Base-by-base conservation (phyloP, 768 basidiomycete genomes). In the Lactifluus volemus region DNA sequence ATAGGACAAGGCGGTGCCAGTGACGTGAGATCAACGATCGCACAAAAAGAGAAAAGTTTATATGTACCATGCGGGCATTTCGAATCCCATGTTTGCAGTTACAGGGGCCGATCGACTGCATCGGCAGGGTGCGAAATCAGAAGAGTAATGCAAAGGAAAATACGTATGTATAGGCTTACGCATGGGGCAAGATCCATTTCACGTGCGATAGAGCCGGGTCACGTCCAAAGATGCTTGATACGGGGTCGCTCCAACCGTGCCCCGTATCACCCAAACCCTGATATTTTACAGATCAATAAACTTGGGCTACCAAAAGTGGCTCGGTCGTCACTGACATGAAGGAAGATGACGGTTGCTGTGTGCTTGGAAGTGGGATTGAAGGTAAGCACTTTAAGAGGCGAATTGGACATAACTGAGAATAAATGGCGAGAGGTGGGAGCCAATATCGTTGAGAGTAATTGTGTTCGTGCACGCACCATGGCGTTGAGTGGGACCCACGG, bases 151-250 rank as follows among this genome's bases (percentile, higher is more conserved):
- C 25, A 39, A 48, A 39, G 25, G 14, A 49, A 29, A 36, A 63
- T 14, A 66, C 61, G 55, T 56, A 29, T 55, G 53, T 4, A 1
- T 54, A 53, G 61, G 76, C 84, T 75, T 76, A 88, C 79, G 89
- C 86, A 72, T 91, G 84, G 19, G 92, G 92, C 29, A 97, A 76
- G 49, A 97, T 75, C 90, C 92, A 98, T 77, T 95, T 94, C 61
- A 95, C 77, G 69, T 94, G 87, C 12, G 79, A 76, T 36, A 93
- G 75, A 10, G 70, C 76, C 39, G 78, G 70, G 63, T 84, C 79
- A 1, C 55, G 53, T 64, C 78, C 77, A 67, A 94, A 79, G 78
- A 82, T 81, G 59, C 84, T 79, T 25, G 38, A 38, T 12, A 93
- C 83, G 11, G 45, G 29, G 3, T 86, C 85, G 64, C 83, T 74